A percentile compares a stretch with the other conserved stretches of the same genome.
Conservation (phyloP, 345 rosid genomes). For the Syzygium aromaticum region DNA sequence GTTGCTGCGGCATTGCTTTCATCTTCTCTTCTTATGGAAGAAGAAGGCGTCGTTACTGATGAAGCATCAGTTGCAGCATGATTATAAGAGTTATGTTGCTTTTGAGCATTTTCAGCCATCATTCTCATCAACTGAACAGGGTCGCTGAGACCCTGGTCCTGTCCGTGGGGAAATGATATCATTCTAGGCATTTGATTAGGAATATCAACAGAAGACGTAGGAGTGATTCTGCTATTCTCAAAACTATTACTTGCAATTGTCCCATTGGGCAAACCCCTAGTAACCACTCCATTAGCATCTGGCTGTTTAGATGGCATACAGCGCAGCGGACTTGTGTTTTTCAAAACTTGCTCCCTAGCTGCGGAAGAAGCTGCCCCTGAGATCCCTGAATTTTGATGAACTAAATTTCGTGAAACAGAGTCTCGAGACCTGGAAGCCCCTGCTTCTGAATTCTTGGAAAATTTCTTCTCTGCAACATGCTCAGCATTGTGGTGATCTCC, state of each 20-base stretch:
- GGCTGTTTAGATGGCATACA: conserved; percentile 31
- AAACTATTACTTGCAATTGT: conserved; percentile 17
- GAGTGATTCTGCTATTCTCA: conserved; percentile 24
- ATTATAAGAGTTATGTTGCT: conserved; percentile 29
- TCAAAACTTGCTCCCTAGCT: conserved; percentile 26
- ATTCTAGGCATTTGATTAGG: conserved; percentile 34
- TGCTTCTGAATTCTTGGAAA: conserved; percentile 25
- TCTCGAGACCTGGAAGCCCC: conserved; percentile 5
- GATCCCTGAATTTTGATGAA: neutral
- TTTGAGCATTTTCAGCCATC: conserved; percentile 42
- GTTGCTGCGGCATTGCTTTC: conserved; percentile 51
- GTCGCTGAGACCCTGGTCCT: conserved; percentile 45
- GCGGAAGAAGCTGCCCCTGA: conserved; percentile 11
- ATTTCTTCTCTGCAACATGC: conserved; percentile 26
- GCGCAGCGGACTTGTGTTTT: conserved; percentile 24
- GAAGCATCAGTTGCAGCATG: conserved; percentile 18
- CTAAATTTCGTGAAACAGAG: neutral
- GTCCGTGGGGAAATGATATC: conserved; percentile 24
- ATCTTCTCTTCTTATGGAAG: conserved; percentile 35
- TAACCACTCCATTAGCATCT: conserved; percentile 24
- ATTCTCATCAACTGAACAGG: conserved; percentile 59
- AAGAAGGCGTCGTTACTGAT: conserved; percentile 19
- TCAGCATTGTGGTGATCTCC: conserved; percentile 32
- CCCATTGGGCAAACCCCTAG: conserved; percentile 44
- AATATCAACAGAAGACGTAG: conserved; percentile 24